phyloP scores from a whole-genome alignment of 1,284 basidiomycete species.

The Neonothopanus nambi region DNA sequence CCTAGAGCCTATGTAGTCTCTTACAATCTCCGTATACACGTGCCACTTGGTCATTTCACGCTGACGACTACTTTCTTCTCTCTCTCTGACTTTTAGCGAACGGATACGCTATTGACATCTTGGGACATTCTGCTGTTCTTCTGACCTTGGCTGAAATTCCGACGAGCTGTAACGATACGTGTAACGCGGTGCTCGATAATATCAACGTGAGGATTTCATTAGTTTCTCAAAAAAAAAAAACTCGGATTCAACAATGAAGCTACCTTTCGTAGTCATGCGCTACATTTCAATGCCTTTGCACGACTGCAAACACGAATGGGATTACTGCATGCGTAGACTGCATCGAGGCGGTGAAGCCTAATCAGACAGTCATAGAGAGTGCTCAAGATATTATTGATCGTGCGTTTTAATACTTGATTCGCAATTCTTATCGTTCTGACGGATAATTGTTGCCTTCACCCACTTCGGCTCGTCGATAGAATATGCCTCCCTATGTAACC shows the following conservation, averaged over 20 bases:
- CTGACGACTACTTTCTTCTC: too few relatives aligned
- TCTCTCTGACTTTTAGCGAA: too few relatives aligned
- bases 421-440: neutral
- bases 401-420: neutral
- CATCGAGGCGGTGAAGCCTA: constrained; percentile 17
- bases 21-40: too few relatives aligned
- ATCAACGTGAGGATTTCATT: constrained; percentile 12
- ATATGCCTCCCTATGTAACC: constrained; percentile 20
- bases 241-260: neutral
- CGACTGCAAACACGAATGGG: constrained; percentile 13
- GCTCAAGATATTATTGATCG: constrained; percentile 23
- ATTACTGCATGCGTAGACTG: constrained; percentile 22
- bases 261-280: constrained; percentile 17
- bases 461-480: too few relatives aligned
- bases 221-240: too few relatives aligned
- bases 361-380: constrained; percentile 16
- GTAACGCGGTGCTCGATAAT: constrained; percentile 8
- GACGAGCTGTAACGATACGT: constrained; percentile 6
- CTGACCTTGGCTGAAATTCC: constrained; percentile 10
- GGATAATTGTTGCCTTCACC: too few relatives aligned
- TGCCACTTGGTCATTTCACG: too few relatives aligned
- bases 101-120: too few relatives aligned
- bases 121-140: neutral
- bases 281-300: constrained; percentile 21
- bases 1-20: too few relatives aligned